These are phyloP conservation scores for Cucurbita argyrosperma DNA, from an alignment of 306 rosid species.

Conservation along the genomic window DNA sequence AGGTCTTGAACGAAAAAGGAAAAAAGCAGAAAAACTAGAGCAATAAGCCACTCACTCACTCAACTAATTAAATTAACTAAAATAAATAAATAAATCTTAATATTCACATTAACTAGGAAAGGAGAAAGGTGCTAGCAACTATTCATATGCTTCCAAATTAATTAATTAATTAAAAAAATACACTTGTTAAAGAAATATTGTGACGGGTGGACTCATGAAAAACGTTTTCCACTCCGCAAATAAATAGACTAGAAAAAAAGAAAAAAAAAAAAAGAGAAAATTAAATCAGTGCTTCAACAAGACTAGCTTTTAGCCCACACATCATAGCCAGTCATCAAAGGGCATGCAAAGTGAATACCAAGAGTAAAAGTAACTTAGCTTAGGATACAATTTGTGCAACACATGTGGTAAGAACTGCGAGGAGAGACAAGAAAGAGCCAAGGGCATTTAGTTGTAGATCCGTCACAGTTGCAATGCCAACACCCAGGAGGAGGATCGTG, in stretches of 20 bases:
- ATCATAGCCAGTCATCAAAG: neutral
- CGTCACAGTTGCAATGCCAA: conserved; percentile 88
- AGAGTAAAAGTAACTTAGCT: neutral
- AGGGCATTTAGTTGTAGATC: conserved; percentile 85
- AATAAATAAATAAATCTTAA: no score
- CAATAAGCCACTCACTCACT: neutral
- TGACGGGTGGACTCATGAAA: neutral
- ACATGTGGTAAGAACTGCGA: conserved; percentile 81
- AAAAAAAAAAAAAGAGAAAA: neutral
- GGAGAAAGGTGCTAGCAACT: neutral
- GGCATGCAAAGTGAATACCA: neutral
- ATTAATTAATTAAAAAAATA: neutral
- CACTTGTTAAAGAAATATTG: neutral
- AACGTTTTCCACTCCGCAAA: neutral
- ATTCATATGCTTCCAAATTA: neutral
- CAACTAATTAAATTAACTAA: neutral
- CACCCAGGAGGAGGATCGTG: conserved; percentile 66
- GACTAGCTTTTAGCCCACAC: neutral
- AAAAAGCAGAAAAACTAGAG: neutral
- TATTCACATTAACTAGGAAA: neutral
- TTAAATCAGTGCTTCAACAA: neutral
- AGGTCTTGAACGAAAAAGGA: conserved; percentile 16
- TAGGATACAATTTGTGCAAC: conserved; percentile 98
- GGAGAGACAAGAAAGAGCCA: conserved; percentile 70
- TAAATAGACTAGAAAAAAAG: neutral